Evolutionary conservation across 2,329 filamentous ascomycete species (phyloP).

Genomic region (Aureobasidium sp.): DNA sequence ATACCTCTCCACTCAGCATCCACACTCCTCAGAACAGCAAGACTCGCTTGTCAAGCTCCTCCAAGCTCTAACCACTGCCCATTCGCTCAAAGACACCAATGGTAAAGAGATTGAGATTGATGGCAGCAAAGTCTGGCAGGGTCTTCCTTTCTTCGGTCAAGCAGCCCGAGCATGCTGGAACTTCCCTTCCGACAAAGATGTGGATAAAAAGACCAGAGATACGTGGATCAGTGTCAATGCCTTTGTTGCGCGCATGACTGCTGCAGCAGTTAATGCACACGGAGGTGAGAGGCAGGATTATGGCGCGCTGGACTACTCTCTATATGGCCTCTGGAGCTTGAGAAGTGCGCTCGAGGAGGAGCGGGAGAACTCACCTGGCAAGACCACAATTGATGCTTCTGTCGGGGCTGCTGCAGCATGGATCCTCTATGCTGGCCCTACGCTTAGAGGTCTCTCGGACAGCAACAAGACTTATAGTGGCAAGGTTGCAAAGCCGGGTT

Average conservation of each 20-base stretch:
- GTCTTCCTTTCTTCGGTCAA: not conserved
- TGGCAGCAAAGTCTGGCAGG: not conserved
- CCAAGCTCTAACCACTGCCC: not conserved
- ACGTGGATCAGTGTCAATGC: constrained; percentile 7
- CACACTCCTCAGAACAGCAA: not conserved
- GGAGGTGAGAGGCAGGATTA: not conserved
- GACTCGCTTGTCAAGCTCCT: not conserved
- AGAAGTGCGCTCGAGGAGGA: constrained; percentile 9
- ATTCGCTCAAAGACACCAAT: not conserved
- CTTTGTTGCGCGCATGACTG: constrained; percentile 5
- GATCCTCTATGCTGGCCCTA: constrained; percentile 1
- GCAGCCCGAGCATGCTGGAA: constrained; percentile 9
- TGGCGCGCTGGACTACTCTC: not conserved
- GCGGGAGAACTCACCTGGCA: not conserved
- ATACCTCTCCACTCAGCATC: not conserved
- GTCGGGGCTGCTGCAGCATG: constrained; percentile 6
- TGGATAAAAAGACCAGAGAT: not conserved
- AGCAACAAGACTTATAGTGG: not conserved
- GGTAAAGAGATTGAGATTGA: not conserved
- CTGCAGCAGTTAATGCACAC: not conserved
- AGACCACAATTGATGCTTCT: not conserved
- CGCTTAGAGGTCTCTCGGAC: not conserved
- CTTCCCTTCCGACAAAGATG: not conserved
- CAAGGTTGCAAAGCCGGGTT: constrained; percentile 4
- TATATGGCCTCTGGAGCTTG: constrained; percentile 6